These are phyloP conservation scores for Rauvolfia tetraphylla DNA, from an alignment of 257 asterid genomes.

Conservation along the genomic window DNA sequence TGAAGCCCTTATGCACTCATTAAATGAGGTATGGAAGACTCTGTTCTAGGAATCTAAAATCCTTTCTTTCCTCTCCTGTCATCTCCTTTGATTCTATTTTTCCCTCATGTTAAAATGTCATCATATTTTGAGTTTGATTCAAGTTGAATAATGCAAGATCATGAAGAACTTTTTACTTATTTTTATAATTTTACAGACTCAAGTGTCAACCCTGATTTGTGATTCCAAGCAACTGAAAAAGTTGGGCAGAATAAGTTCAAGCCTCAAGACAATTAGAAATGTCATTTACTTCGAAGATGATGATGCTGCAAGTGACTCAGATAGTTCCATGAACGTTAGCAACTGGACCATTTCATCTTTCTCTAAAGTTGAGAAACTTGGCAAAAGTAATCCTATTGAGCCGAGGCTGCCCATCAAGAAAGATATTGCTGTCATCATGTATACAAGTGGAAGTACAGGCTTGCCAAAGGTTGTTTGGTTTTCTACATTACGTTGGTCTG, in stretches of 20 bases:
- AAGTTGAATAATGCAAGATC: conserved; percentile 8
- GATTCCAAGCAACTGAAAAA: conserved; percentile 75
- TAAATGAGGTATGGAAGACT: conserved; percentile 65
- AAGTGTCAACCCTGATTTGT: conserved; percentile 76
- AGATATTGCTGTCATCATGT: conserved; percentile 89
- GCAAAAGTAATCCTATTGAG: conserved; percentile 47
- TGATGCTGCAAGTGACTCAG: conserved; percentile 39
- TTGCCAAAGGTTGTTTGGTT: conserved; percentile 66
- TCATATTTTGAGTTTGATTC: conserved; percentile 6
- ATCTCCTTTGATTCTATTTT: neutral
- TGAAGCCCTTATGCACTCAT: conserved; percentile 77
- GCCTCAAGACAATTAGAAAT: conserved; percentile 53
- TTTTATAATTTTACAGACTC: conserved; percentile 55
- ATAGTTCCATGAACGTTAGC: conserved; percentile 28
- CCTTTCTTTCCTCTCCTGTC: neutral
- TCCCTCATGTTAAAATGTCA: neutral
- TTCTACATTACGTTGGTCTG: neutral
- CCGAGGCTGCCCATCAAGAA: conserved; percentile 65
- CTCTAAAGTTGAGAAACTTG: conserved; percentile 72
- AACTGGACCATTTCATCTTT: conserved; percentile 62
- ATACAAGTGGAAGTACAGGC: conserved; percentile 98
- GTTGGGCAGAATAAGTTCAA: conserved; percentile 57
- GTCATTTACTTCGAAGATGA: conserved; percentile 67
- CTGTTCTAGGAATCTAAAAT: neutral
- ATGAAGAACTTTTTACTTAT: conserved; percentile 9